Evolutionary conservation across 257 asterid genomes (phyloP), one percentile per base, ranked within the genome.

Genomic region (Eustoma russellianum): DNA sequence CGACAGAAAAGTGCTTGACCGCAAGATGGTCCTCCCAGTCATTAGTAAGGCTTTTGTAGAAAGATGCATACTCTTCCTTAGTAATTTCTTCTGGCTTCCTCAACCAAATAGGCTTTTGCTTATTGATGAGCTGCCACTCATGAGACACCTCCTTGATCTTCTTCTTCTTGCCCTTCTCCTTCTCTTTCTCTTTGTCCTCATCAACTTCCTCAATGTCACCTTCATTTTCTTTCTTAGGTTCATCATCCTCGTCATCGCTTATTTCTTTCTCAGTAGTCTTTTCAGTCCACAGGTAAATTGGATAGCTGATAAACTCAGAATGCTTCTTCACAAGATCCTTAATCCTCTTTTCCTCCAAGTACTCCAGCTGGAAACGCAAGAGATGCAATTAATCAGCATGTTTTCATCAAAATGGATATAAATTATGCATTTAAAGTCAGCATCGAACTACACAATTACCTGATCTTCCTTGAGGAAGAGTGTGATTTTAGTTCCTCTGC

Each of bases 1-100:
- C 95, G 1, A 86, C 94, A 7, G 95, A 83, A 65, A 86, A 86
- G 52, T 86, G 94, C 55, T 86, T 80, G 33, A 86, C 95, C 5
- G 94, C 93, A 17, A 86, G 93, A 47, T 86, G 94, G 0, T 86
- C 95, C 57, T 86, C 93, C 95, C 95, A 86, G 33, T 86, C 95
- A 34, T 86, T 83, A 1, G 95, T 86, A 55, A 86, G 34, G 74
- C 93, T 86, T 80, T 83, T 83, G 74, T 86, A 86, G 75, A 86
- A 86, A 0, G 95, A 56, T 15, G 91, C 93, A 5, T 86, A 86
- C 14, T 86, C 95, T 0, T 83, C 94, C 68, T 82, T 82, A 2
- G 93, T 72, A n/a, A 86, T 82, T 33, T 86, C 95, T 51, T 86
- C 95, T 0, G 95, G 87, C 48, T 86, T 86, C 13, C 93, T 83